A percentile compares a stretch with the other conserved stretches of the same genome.
Evolutionary conservation across 2,329 filamentous ascomycete species (phyloP).

Genomic region (Ascochyta rabiei): DNA sequence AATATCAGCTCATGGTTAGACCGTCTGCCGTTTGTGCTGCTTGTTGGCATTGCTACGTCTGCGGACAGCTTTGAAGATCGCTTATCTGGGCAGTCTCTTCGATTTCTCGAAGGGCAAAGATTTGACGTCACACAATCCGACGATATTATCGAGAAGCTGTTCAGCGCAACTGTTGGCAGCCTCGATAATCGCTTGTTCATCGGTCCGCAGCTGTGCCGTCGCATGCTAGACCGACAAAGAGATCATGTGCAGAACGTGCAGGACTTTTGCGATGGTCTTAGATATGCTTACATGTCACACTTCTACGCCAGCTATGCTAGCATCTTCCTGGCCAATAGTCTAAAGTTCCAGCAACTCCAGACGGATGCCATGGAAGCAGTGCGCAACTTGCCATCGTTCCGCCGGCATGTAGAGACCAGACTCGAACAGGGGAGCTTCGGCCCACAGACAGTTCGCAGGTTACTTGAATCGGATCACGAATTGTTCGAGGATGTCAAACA

Average conservation of each 20-base stretch:
- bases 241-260: conserved; percentile 80
- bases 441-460: conserved; percentile 53
- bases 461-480: conserved; percentile 66
- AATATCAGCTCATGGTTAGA: conserved; percentile 67
- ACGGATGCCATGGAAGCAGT: conserved; percentile 69
- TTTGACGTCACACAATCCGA: conserved; percentile 79
- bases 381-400: conserved; percentile 72
- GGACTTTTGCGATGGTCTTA: conserved; percentile 69
- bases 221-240: conserved; percentile 72
- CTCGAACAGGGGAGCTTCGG: conserved; percentile 1
- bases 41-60: conserved; percentile 83
- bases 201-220: conserved; percentile 66
- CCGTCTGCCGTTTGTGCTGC: conserved; percentile 75
- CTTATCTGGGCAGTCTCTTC: conserved; percentile 70
- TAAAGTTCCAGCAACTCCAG: conserved; percentile 54
- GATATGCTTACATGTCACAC: conserved; percentile 87
- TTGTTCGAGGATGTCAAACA: conserved; percentile 56
- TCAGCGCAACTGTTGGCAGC: conserved; percentile 68
- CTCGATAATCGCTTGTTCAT: conserved; percentile 64
- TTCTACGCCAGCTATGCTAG: conserved; percentile 81
- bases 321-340: conserved; percentile 59
- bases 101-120: conserved; percentile 70
- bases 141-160: conserved; percentile 74
- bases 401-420: conserved; percentile 19
- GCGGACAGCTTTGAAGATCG: conserved; percentile 79